Conservation (phyloP, 495 filamentous ascomycete genomes). For the Xylaria grammica region DNA sequence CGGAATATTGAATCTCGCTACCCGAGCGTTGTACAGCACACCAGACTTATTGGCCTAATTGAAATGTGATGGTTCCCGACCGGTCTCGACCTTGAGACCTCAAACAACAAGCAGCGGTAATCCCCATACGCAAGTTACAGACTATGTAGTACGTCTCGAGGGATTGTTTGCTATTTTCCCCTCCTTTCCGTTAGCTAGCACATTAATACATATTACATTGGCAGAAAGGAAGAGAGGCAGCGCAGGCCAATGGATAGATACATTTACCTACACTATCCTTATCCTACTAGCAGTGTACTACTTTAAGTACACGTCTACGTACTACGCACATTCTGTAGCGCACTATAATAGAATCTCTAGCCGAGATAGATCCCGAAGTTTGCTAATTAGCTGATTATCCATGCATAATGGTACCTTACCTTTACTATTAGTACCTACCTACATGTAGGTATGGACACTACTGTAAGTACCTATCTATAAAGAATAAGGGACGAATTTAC, state of each 20-base stretch:
- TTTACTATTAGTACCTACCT: no score
- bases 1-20: slow-evolving; percentile 8
- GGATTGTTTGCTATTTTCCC: neutral
- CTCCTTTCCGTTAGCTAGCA: no score
- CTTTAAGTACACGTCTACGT: neutral
- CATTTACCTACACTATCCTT: no score
- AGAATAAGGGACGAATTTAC: no score
- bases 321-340: neutral
- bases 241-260: no score
- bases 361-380: neutral
- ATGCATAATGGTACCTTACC: neutral
- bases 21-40: neutral
- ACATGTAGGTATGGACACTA: no score
- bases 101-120: neutral
- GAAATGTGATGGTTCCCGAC: neutral
- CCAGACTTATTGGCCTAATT: neutral
- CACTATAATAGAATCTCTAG: neutral
- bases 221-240: no score
- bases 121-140: neutral
- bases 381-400: slow-evolving; percentile 6
- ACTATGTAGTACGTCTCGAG: no score
- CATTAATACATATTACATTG: no score
- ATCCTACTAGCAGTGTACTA: no score
- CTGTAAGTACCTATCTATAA: no score
- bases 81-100: neutral